phyloP scores from a whole-genome alignment of 73 alveolate genomes.

The Uronychia binucleata region DNA sequence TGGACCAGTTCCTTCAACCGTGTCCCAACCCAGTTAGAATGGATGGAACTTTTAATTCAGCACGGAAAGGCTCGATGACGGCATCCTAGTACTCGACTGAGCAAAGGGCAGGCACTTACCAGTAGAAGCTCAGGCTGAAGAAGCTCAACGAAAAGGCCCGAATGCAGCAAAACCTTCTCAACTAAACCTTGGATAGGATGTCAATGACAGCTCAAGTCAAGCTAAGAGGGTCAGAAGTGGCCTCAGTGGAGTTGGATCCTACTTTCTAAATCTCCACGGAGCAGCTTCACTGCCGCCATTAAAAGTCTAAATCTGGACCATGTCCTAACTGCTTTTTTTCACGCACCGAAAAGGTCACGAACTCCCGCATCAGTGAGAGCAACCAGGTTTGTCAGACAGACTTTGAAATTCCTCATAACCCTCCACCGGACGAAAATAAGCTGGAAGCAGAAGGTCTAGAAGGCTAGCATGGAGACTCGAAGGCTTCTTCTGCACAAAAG shows the following conservation, averaged over 20 bases:
- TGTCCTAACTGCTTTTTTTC: neutral
- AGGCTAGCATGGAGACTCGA: neutral
- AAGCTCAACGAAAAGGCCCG: neutral
- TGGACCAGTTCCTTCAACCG: neutral
- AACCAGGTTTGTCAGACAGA: neutral
- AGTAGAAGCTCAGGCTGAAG: neutral
- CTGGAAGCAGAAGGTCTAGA: neutral
- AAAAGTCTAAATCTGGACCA: neutral
- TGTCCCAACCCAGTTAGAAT: neutral
- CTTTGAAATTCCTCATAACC: neutral
- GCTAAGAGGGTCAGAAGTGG: too few species aligned
- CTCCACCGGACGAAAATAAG: neutral
- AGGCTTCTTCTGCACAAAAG: neutral
- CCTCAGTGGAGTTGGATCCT: too few species aligned
- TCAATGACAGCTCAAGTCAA: neutral
- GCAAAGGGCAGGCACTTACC: neutral
- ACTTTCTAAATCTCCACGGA: neutral
- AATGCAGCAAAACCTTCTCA: neutral
- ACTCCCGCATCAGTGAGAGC: neutral
- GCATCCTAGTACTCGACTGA: neutral
- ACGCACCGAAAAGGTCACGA: too few species aligned
- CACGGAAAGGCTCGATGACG: neutral
- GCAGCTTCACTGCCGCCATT: neutral
- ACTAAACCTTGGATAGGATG: neutral
- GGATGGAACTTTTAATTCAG: neutral